Percentiles rank a stretch among this genome's conserved stretches.
These are phyloP conservation scores for Chrysanthemum makinoi DNA, from an alignment of 129 eudicot species.

Conservation along the genomic window DNA sequence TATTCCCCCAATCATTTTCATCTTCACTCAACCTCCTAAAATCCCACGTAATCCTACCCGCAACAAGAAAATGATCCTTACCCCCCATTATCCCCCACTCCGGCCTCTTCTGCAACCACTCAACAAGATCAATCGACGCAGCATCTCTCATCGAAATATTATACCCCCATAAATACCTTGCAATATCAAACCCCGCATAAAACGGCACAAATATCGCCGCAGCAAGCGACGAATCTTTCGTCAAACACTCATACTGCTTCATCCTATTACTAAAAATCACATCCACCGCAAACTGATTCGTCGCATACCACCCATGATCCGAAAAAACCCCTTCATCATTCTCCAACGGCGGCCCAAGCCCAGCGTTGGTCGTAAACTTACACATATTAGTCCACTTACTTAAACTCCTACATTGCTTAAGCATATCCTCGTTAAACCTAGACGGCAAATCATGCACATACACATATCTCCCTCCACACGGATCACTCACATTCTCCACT, in stretches of 20 bases:
- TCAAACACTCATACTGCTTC: constrained; percentile 54
- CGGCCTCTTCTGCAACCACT: constrained; percentile 40
- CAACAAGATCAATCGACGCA: constrained; percentile 38
- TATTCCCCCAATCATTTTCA: constrained; percentile 45
- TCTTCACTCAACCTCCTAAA: constrained; percentile 38
- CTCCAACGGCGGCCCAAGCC: constrained; percentile 44
- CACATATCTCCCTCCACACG: constrained; percentile 51
- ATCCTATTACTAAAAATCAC: constrained; percentile 48
- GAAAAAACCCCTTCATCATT: constrained; percentile 32
- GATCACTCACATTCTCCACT: constrained; percentile 70
- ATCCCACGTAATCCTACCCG: constrained; percentile 59
- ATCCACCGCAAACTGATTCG: constrained; percentile 48
- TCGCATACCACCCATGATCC: constrained; percentile 43
- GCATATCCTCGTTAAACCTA: constrained; percentile 49
- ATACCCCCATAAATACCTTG: constrained; percentile 39
- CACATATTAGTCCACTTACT: constrained; percentile 47
- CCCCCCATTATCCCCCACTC: constrained; percentile 50
- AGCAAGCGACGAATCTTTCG: constrained; percentile 43
- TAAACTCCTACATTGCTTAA: constrained; percentile 43
- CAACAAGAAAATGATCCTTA: constrained; percentile 49
- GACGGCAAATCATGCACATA: constrained; percentile 60
- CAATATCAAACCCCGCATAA: constrained; percentile 57
- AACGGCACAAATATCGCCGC: constrained; percentile 53
- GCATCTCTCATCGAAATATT: constrained; percentile 41
- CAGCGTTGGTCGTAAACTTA: constrained; percentile 31